phyloP scores from a whole-genome alignment of 148 eudicot genomes.

The Nepenthes mirabilis region DNA sequence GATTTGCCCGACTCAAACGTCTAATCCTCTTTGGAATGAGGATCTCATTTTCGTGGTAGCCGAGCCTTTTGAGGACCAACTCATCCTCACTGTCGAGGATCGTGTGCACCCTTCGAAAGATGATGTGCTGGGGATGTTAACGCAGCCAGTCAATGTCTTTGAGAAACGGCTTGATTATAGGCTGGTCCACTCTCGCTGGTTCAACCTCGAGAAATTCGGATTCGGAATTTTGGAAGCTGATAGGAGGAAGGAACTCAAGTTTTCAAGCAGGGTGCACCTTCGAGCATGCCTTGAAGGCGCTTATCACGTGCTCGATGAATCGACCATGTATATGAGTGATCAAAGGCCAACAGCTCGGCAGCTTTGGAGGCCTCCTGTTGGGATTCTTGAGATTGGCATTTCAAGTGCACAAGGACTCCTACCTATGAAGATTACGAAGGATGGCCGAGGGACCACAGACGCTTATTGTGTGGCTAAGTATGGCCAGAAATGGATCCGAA shows the following conservation, averaged over 20 bases:
- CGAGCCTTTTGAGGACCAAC: conserved; percentile 67
- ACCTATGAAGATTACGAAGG: conserved; percentile 48
- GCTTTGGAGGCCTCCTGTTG: conserved; percentile 67
- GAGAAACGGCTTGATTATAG: conserved; percentile 54
- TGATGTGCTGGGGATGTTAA: conserved; percentile 39
- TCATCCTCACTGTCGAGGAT: conserved; percentile 44
- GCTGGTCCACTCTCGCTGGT: conserved; percentile 52
- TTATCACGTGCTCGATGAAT: conserved; percentile 64
- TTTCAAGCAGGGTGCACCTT: conserved; percentile 50
- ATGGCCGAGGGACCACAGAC: conserved; percentile 47
- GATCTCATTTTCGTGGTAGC: conserved; percentile 60
- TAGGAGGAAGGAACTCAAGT: conserved; percentile 47
- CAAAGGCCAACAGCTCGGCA: conserved; percentile 56
- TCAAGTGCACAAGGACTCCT: conserved; percentile 52
- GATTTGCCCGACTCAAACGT: conserved; percentile 20
- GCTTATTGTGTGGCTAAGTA: conserved; percentile 76
- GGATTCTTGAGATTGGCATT: conserved; percentile 62
- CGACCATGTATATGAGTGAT: conserved; percentile 63
- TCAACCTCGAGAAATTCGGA: conserved; percentile 50
- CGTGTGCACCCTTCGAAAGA: conserved; percentile 37
- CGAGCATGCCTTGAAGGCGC: conserved; percentile 66
- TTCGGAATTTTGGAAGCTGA: conserved; percentile 50
- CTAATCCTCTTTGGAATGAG: conserved; percentile 62
- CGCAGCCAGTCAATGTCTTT: conserved; percentile 25
- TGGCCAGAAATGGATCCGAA: conserved; percentile 76